Base-by-base conservation (phyloP, 2,329 filamentous ascomycete genomes). In the Epichloe sylvatica region DNA sequence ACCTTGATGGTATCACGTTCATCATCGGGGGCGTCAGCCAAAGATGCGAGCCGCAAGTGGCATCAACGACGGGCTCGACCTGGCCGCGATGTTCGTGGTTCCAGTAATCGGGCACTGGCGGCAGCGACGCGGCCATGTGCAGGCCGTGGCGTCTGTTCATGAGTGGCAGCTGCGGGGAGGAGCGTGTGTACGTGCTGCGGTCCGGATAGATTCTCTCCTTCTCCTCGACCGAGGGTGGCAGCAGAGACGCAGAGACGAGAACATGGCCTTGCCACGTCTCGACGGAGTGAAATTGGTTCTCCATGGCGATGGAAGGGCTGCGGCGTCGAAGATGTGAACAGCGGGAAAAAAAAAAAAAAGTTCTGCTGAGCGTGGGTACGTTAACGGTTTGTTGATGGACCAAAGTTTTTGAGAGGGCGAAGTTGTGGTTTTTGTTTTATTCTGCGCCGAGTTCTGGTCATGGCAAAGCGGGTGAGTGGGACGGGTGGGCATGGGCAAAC, bases 221-320 rank as follows among this genome's bases (percentile, higher is more conserved):
- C 37, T 21, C 13, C 21, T 47, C 38, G 13, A 13, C 7, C 3
- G 46, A 42, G 9, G 12, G 38, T 5, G 25, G 38, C 15, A 47
- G 25, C 46, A 47, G 25, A 35, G 25, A 42, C 17, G 46, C 38
- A 17, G 46, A 47, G 19, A 47, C 46, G 12, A 47, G 33, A 34
- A 47, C 46, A 34, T 47, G 30, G 17, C 46, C 46, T 23, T 33
- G 37, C 46, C 46, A 47, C 7, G 46, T 47, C 4, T 41, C 21
- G n/a, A 47, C 25, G 5, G 37, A 41, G 25, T 41, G 37, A 2
- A 47, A 47, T 9, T 42, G 38, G 19, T 47, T 35, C 30, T 47
- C 46, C 46, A 47, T 47, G 23, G 19, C 17, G n/a, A 25, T 25
- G 2, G 19, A 2, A 12, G 12, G 39, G 21, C 9, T 41, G n/a